These are phyloP conservation scores for Microdochium bolleyi DNA, from an alignment of 2,329 filamentous ascomycete species.

Conservation along the genomic window DNA sequence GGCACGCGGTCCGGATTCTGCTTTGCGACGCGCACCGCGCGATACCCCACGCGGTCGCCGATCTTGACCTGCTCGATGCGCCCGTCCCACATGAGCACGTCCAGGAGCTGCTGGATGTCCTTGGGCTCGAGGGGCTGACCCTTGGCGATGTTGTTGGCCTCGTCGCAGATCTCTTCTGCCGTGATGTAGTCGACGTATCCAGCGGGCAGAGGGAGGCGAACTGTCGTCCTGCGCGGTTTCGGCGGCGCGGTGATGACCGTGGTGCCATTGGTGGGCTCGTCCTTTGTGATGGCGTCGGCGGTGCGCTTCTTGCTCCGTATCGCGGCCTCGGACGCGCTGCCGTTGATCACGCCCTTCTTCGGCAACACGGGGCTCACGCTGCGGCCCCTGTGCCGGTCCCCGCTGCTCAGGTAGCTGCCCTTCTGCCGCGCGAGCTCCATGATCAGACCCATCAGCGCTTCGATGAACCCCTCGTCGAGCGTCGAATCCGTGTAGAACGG, in stretches of 20 bases:
- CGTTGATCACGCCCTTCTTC: conserved; percentile 48
- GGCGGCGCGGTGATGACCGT: conserved; percentile 12
- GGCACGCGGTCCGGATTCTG: conserved; percentile 18
- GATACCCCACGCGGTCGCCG: conserved; percentile 41
- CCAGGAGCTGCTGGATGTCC: conserved; percentile 78
- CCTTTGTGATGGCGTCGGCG: conserved; percentile 35
- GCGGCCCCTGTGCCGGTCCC: conserved; percentile 22
- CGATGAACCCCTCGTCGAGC: conserved; percentile 82
- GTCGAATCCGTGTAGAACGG: conserved; percentile 92
- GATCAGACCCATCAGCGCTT: conserved; percentile 51
- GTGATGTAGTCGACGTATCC: conserved; percentile 77
- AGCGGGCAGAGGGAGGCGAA: conserved; percentile 47
- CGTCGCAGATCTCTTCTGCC: conserved; percentile 63
- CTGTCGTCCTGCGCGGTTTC: conserved; percentile 21
- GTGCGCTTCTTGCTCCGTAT: conserved; percentile 42
- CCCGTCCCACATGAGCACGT: conserved; percentile 84
- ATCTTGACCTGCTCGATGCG: conserved; percentile 61
- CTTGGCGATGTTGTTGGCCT: conserved; percentile 60
- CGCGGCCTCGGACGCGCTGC: conserved; percentile 26
- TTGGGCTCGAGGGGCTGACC: conserved; percentile 62
- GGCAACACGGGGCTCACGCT: conserved; percentile 32
- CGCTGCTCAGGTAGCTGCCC: conserved; percentile 25
- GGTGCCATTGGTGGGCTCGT: conserved; percentile 16
- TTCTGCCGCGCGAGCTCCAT: conserved; percentile 21
- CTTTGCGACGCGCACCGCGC: conserved; percentile 40